Base-by-base conservation (phyloP, 192 early-diverging fungal genomes). In the Coemansia sp. region DNA sequence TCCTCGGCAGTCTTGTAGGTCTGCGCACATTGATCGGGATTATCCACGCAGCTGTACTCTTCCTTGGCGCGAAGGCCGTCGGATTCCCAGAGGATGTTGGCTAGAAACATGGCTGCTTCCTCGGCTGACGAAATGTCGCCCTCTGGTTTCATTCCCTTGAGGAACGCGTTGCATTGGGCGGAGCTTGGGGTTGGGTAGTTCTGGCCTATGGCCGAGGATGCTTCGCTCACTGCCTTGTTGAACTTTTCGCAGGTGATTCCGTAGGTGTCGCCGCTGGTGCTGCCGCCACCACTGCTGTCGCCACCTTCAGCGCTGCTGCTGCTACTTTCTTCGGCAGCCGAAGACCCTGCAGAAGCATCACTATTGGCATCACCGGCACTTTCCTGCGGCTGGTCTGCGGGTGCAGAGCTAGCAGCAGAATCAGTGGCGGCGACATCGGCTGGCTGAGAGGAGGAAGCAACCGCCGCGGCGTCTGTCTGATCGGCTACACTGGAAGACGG, bases 71-170 rank as follows among this genome's bases (percentile, higher is more conserved):
- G 71, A 22, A 84, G 58, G 0, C 82, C 82, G 46, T 77, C 78
- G 19, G 82, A 84, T 32, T 84, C 82, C 77, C 78, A 80, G 13
- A 84, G 62, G 40, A 84, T 79, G 37, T 84, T 74, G 49, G 82
- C 51, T 26, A 84, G 65, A 60, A 84, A 84, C 82, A 84, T 84
- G 62, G 82, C 82, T 0, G 78, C 82, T 41, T 84, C 82, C 36
- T 71, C 74, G n/a, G 66, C 69, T 0, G 70, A 73, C 4, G 73
- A 36, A 16, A 84, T 80, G 32, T 48, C 61, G 52, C 82, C 82
- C 19, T 67, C 57, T 6, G 74, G 22, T 13, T 54, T 51, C 63
- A 80, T 70, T 41, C 69, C 72, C 45, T 73, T 67, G 39, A 76
- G 68, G 74, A 84, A 84, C 11, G 73, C 49, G 12, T 66, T 51